Evolutionary conservation across 441 rosid species (phyloP), one percentile per base, ranked within the genome.

Genomic region (Aleurites moluccanus): DNA sequence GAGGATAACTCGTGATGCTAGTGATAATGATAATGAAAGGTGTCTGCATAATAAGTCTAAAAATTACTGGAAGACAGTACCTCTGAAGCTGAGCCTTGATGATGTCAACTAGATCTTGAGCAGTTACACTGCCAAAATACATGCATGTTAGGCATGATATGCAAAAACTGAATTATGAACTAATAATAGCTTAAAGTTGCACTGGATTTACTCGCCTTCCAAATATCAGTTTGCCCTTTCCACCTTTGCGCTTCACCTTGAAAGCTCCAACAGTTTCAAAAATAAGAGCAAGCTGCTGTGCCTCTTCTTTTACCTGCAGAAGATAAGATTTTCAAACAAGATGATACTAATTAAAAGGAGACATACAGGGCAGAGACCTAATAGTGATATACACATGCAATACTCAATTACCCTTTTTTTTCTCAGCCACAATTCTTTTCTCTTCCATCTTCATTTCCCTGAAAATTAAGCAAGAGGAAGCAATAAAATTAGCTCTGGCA

Each of bases 211-310:
- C 91, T 88, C 80, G 86, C 98, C 83, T 85, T 85, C 98, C 98
- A 62, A 94, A 94, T 77, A 94, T 91, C 68, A 52, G 91, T 73
- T 91, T 92, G 57, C 94, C 95, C 84, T 90, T 89, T 76, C 97
- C 97, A 30, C 96, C 94, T 83, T 91, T 94, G 69, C 97, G 93
- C 88, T 91, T 94, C 80, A 94, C 93, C 82, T 92, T 94, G 79
- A 94, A 91, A 63, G 94, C 96, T 74, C 97, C 99, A 72, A 90
- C 90, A 15, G 93, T 91, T 86, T 94, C 90, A 75, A 92, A 91
- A 13, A 91, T 75, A 28, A 83, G 47, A 30, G 94, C 98, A 65
- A 94, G 87, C 80, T 94, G 94, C 56, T 85, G 85, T 13, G 98
- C 98, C 78, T 90, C 99, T 80, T 94, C 98, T 89, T 90, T 91